Conservation (phyloP, 2,329 filamentous ascomycete species). For the Pseudogymnoascus sp. region DNA sequence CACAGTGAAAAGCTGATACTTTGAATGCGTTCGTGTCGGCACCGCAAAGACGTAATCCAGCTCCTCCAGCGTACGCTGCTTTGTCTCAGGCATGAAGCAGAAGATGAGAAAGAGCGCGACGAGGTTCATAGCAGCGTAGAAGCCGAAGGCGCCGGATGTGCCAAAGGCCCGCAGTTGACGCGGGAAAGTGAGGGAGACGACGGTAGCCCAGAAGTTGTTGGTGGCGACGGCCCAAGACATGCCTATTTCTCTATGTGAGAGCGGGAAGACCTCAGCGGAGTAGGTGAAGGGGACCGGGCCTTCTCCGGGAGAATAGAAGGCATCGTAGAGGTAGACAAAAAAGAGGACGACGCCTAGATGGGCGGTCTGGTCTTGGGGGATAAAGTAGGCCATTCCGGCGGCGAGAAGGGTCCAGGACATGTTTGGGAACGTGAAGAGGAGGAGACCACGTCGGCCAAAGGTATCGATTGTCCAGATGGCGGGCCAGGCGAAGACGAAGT, state of each 20-base stretch:
- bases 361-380: slow-evolving; percentile 32
- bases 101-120: slow-evolving; percentile 48
- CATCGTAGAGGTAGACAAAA: slow-evolving; percentile 57
- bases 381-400: slow-evolving; percentile 50
- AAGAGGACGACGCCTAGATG: slow-evolving; percentile 49
- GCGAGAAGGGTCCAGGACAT: slow-evolving; percentile 60
- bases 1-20: slow-evolving; percentile 36
- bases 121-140: slow-evolving; percentile 48
- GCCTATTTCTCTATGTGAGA: slow-evolving; percentile 54
- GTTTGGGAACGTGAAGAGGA: slow-evolving; percentile 58
- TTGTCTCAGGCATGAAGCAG: slow-evolving; percentile 49
- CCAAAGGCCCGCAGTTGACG: slow-evolving; percentile 22
- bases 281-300: slow-evolving; percentile 55
- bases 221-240: slow-evolving; percentile 57
- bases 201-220: slow-evolving; percentile 49
- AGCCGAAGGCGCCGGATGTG: slow-evolving; percentile 39
- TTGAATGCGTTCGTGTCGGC: slow-evolving; percentile 21
- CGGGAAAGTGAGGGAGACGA: slow-evolving; percentile 48
- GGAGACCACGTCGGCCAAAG: slow-evolving; percentile 51
- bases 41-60: slow-evolving; percentile 41
- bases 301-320: slow-evolving; percentile 58
- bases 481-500: slow-evolving; percentile 57
- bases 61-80: slow-evolving; percentile 33
- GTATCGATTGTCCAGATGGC: slow-evolving; percentile 61
- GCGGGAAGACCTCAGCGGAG: slow-evolving; percentile 54